Evolutionary conservation across 805 yeast species (phyloP).

Genomic region (Kregervanrija fluxuum): DNA sequence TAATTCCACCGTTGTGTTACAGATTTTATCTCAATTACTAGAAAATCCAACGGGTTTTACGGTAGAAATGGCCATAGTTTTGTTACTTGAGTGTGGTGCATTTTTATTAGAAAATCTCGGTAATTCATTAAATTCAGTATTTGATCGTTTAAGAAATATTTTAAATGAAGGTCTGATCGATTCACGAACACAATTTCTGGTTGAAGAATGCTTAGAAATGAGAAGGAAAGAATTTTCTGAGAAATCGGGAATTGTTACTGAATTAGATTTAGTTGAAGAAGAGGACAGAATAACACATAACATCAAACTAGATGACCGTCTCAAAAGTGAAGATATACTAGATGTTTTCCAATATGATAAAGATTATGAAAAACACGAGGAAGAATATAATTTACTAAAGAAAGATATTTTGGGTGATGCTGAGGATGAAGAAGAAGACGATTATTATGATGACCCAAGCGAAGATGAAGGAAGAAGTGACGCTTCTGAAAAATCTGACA

Average conservation of each 20-base stretch:
- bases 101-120: slow-evolving; percentile 35
- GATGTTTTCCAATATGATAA: slow-evolving; percentile 45
- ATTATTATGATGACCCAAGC: slow-evolving; percentile 9
- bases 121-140: slow-evolving; percentile 31
- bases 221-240: slow-evolving; percentile 37
- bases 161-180: slow-evolving; percentile 47
- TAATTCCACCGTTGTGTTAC: slow-evolving; percentile 46
- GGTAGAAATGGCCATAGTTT: slow-evolving; percentile 43
- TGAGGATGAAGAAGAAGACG: slow-evolving; percentile 22
- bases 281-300: slow-evolving; percentile 54
- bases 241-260: slow-evolving; percentile 34
- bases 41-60: slow-evolving; percentile 43
- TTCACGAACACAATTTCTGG: slow-evolving; percentile 34
- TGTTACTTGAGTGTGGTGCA: slow-evolving; percentile 48
- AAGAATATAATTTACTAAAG: slow-evolving; percentile 35
- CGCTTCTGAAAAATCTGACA: slow-evolving; percentile 14
- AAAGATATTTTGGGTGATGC: slow-evolving; percentile 40
- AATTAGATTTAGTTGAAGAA: slow-evolving; percentile 55
- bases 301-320: slow-evolving; percentile 44
- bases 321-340: slow-evolving; percentile 38
- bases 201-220: slow-evolving; percentile 46
- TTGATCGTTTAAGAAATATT: slow-evolving; percentile 53
- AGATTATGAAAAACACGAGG: slow-evolving; percentile 43
- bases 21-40: slow-evolving; percentile 42
- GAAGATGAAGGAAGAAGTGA: slow-evolving; percentile 9